A percentile compares a stretch with the other conserved stretches of the same genome.
Conservation (phyloP, 2,329 filamentous ascomycete genomes). For the Hymenoscyphus occultus region DNA sequence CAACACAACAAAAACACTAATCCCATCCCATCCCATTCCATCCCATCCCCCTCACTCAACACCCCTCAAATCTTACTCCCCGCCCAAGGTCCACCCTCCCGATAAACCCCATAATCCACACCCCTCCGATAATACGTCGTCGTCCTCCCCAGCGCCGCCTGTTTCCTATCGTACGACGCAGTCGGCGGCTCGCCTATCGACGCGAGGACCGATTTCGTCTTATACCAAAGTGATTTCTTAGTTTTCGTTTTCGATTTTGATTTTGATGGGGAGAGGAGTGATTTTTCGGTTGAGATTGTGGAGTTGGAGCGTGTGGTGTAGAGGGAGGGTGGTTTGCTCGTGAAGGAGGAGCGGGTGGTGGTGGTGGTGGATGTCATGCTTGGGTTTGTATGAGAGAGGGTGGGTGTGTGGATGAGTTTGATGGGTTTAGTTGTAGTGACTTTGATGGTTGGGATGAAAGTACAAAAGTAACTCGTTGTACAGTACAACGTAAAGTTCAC, state of each 20-base stretch:
- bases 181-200: constrained; percentile 8
- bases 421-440: neutral
- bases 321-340: neutral
- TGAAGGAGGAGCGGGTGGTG: neutral
- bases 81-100: neutral
- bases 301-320: neutral
- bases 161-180: constrained; percentile 4
- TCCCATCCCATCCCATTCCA: neutral
- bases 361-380: neutral
- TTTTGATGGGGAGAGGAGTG: neutral
- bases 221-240: constrained; percentile 2
- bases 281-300: neutral
- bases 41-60: neutral
- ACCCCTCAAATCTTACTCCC: neutral
- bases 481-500: no score
- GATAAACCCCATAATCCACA: constrained; percentile 1
- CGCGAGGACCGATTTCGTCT: constrained; percentile 2
- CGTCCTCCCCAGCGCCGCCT: constrained; percentile 3
- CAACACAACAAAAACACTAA: neutral
- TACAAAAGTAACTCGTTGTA: no score
- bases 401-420: neutral
- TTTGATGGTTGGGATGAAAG: neutral
- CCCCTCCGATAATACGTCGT: neutral
- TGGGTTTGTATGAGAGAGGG: neutral
- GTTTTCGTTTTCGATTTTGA: neutral